A percentile compares a stretch with the other conserved stretches of the same genome.
Evolutionary conservation across 208 protist genomes (phyloP).

Genomic region (Spongospora subterranea): DNA sequence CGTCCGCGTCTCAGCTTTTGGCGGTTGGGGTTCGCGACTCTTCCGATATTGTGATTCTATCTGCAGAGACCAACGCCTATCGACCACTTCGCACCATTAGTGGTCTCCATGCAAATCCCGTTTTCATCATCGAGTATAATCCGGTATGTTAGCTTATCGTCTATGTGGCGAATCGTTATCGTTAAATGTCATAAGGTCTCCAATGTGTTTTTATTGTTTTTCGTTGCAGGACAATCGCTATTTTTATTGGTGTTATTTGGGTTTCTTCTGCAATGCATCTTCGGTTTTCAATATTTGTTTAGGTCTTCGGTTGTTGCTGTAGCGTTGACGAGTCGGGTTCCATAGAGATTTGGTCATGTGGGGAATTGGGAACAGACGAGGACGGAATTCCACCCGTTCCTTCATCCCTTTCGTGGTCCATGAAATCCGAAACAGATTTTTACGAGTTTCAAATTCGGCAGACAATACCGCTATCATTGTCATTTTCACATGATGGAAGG

Average conservation of each 20-base stretch:
- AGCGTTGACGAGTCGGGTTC: conserved; percentile 24
- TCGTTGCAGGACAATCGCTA: too few species aligned
- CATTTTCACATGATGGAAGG: conserved; percentile 74
- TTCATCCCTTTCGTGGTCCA: conserved; percentile 69
- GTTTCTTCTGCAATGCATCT: too few species aligned
- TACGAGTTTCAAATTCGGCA: conserved; percentile 79
- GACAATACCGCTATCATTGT: conserved; percentile 72
- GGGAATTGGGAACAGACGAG: background rate
- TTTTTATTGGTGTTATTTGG: too few species aligned
- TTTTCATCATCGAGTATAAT: conserved; percentile 74
- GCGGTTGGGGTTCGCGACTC: background rate
- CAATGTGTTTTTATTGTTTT: too few species aligned
- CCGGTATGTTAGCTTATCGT: conserved; percentile 67
- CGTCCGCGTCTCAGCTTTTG: background rate
- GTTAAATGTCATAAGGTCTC: too few species aligned
- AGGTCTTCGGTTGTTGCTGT: conserved; percentile 1
- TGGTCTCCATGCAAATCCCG: conserved; percentile 48
- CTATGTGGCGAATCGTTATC: background rate
- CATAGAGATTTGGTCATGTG: conserved; percentile 15
- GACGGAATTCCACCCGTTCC: conserved; percentile 35
- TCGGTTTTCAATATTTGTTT: background rate
- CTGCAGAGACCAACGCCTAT: background rate
- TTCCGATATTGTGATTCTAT: conserved; percentile 1
- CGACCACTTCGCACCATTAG: background rate
- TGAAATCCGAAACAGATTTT: conserved; percentile 84